Conservation (phyloP, 345 rosid genomes). For the Capsella bursapastoris region DNA sequence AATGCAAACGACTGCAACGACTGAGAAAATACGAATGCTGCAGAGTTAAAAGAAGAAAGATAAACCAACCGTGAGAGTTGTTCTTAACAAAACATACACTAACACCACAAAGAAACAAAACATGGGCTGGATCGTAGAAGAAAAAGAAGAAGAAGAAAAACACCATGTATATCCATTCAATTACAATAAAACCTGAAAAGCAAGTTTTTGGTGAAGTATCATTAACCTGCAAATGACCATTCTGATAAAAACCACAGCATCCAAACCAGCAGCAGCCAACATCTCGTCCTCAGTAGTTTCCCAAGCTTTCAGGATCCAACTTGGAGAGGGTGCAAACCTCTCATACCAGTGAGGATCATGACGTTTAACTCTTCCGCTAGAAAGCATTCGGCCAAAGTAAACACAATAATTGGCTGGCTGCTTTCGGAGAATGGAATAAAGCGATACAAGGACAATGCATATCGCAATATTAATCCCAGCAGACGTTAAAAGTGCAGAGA, state of each 20-base stretch:
- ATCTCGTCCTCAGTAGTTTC: constrained; percentile 79
- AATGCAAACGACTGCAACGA: constrained; percentile 71
- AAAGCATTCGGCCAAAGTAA: constrained; percentile 70
- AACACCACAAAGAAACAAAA: constrained; percentile 5
- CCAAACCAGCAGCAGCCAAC: constrained; percentile 71
- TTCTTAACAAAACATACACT: constrained; percentile 17
- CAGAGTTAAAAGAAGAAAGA: constrained; percentile 29
- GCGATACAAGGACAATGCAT: constrained; percentile 62
- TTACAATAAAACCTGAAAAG: not conserved
- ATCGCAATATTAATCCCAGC: constrained; percentile 79
- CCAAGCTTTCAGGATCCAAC: constrained; percentile 94
- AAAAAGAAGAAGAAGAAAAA: not conserved
- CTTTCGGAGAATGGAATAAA: constrained; percentile 82
- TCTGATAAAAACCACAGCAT: constrained; percentile 84
- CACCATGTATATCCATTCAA: constrained; percentile 10
- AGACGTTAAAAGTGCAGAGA: constrained; percentile 77
- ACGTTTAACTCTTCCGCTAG: constrained; percentile 42
- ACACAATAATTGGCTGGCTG: constrained; percentile 76
- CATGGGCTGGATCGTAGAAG: not conserved
- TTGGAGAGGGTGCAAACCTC: constrained; percentile 84
- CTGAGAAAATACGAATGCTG: constrained; percentile 77
- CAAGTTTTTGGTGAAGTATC: constrained; percentile 13
- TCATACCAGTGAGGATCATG: constrained; percentile 58
- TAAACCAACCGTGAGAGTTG: constrained; percentile 32
- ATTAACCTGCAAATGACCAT: constrained; percentile 77